phyloP scores from a whole-genome alignment of 2,329 filamentous ascomycete species.

The Tolypocladium inflatum region DNA sequence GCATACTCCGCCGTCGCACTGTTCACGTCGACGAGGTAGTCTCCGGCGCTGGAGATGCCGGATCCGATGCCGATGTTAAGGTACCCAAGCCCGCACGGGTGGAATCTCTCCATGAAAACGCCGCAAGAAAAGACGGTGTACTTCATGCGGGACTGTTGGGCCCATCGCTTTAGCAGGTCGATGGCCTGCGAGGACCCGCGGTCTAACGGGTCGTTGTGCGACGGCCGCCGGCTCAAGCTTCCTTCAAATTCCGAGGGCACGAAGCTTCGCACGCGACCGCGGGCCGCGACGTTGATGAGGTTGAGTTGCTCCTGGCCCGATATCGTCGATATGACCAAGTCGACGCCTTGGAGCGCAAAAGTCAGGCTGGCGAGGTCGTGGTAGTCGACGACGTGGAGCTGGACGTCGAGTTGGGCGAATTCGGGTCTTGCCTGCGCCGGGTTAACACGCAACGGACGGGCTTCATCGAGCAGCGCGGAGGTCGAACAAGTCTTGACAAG shows the following conservation, averaged over 20 bases:
- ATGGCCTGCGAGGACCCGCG: conserved; percentile 49
- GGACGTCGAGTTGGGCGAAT: conserved; percentile 47
- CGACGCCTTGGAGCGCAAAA: conserved; percentile 60
- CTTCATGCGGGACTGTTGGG: conserved; percentile 42
- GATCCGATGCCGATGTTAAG: conserved; percentile 50
- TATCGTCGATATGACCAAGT: conserved; percentile 68
- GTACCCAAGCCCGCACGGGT: conserved; percentile 52
- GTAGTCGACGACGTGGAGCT: conserved; percentile 63
- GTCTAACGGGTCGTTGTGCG: conserved; percentile 48
- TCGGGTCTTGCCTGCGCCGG: conserved; percentile 39
- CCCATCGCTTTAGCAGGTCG: conserved; percentile 44
- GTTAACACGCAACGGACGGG: conserved; percentile 10
- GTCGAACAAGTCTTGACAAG: conserved; percentile 45
- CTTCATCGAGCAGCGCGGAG: neutral
- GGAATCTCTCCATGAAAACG: conserved; percentile 67
- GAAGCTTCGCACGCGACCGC: conserved; percentile 56
- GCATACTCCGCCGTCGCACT: conserved; percentile 50
- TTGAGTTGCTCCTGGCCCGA: conserved; percentile 56
- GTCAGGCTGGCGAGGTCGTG: conserved; percentile 44
- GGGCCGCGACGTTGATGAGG: conserved; percentile 62
- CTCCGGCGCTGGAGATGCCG: conserved; percentile 45
- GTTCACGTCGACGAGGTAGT: conserved; percentile 56
- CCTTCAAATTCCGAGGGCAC: conserved; percentile 72
- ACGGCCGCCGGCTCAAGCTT: conserved; percentile 41
- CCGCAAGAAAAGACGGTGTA: conserved; percentile 67